A percentile compares a stretch with the other conserved stretches of the same genome.
Conservation (phyloP, 352 stramenopile species). For the Globisporangium alternatum region DNA sequence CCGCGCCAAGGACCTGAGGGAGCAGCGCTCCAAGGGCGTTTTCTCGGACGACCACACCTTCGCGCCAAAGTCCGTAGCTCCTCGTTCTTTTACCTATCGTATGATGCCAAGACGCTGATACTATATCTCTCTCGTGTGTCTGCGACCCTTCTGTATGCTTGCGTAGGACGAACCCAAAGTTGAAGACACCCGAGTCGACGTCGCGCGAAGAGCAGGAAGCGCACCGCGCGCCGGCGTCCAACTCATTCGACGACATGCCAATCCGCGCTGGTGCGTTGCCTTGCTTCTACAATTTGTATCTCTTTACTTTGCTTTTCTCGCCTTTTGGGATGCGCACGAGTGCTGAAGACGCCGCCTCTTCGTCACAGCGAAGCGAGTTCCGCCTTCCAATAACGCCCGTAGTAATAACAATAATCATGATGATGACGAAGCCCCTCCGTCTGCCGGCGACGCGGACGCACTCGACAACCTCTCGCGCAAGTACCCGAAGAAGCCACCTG, state of each 20-base stretch:
- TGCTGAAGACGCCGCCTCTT: slow-evolving; percentile 20
- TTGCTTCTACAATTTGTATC: not conserved
- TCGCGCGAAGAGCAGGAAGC: slow-evolving; percentile 56
- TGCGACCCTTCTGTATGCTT: not conserved
- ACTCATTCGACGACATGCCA: slow-evolving; percentile 38
- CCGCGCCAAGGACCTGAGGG: slow-evolving; percentile 66
- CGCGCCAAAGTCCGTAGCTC: slow-evolving; percentile 50
- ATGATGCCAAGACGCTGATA: not conserved
- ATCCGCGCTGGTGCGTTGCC: slow-evolving; percentile 41
- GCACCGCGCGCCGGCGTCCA: slow-evolving; percentile 14
- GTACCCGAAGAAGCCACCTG: slow-evolving; percentile 51
- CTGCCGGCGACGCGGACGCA: slow-evolving; percentile 32
- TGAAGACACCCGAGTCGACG: slow-evolving; percentile 24
- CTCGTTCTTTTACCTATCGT: not conserved
- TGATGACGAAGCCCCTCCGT: slow-evolving; percentile 22
- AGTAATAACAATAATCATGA: slow-evolving; percentile 62
- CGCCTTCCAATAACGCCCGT: slow-evolving; percentile 23
- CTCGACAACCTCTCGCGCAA: slow-evolving; percentile 64
- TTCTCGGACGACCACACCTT: slow-evolving; percentile 81
- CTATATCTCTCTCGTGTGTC: not conserved
- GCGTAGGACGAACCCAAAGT: slow-evolving; percentile 43
- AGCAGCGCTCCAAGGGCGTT: slow-evolving; percentile 61
- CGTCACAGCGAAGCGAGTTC: slow-evolving; percentile 17
- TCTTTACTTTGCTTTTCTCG: not conserved
- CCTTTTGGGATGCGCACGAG: slow-evolving; percentile 23